Evolutionary conservation across 2,329 filamentous ascomycete genomes (phyloP).

Genomic region (Curvularia hawaiiensis): DNA sequence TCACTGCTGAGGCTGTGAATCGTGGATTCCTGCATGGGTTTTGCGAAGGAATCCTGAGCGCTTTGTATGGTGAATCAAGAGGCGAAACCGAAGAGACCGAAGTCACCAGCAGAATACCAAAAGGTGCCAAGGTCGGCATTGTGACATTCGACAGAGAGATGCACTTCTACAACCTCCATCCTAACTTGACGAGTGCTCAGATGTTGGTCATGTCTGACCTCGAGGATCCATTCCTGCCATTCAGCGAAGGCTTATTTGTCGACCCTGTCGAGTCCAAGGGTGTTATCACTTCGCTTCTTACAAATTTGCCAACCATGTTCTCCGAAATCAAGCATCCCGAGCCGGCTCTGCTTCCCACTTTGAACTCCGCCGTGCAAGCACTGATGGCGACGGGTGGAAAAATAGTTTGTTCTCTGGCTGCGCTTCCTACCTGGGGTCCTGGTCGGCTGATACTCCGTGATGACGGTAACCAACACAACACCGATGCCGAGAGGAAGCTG

Average conservation of each 20-base stretch:
- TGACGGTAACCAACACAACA: slow-evolving; percentile 78
- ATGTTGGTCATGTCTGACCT: slow-evolving; percentile 99
- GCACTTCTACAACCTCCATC: slow-evolving; percentile 94
- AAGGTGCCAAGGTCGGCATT: slow-evolving; percentile 87
- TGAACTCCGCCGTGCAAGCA: slow-evolving; percentile 84
- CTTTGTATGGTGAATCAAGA: slow-evolving; percentile 74
- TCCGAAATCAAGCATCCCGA: slow-evolving; percentile 88
- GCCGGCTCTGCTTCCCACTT: slow-evolving; percentile 80
- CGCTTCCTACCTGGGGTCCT: slow-evolving; percentile 91
- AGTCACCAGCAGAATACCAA: slow-evolving; percentile 64
- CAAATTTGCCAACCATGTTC: slow-evolving; percentile 83
- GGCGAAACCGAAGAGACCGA: slow-evolving; percentile 56
- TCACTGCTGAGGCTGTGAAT: slow-evolving; percentile 88
- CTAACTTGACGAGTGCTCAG: slow-evolving; percentile 82
- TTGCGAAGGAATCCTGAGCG: slow-evolving; percentile 83
- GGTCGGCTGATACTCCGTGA: slow-evolving; percentile 85
- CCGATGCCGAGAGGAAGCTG: slow-evolving; percentile 90
- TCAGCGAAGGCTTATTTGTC: slow-evolving; percentile 91
- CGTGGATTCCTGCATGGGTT: slow-evolving; percentile 90
- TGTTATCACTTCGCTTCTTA: slow-evolving; percentile 86
- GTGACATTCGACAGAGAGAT: slow-evolving; percentile 96
- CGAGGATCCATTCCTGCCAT: slow-evolving; percentile 92
- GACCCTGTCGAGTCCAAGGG: slow-evolving; percentile 89
- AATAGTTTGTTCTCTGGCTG: slow-evolving; percentile 83
- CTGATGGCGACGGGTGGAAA: slow-evolving; percentile 89